phyloP scores from a whole-genome alignment of 208 protist genomes.

The Crithidia mellificae region DNA sequence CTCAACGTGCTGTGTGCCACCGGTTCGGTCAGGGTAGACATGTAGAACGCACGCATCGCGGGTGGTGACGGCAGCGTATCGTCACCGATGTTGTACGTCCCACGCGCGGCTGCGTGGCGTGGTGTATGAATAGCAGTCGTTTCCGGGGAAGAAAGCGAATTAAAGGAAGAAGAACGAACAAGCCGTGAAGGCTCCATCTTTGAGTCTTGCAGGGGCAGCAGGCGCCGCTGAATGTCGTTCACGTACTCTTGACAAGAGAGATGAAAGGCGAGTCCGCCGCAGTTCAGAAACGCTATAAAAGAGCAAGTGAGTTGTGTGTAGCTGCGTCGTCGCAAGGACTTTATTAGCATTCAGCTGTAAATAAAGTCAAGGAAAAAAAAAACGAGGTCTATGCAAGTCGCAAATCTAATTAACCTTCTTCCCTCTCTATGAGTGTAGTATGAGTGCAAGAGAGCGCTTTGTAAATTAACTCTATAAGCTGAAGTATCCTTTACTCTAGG shows the following conservation, averaged over 20 bases:
- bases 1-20: background rate
- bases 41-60: background rate
- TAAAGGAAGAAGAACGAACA: too few relatives aligned
- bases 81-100: background rate
- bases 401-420: background rate
- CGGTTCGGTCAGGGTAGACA: background rate
- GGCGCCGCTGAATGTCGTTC: background rate
- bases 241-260: background rate
- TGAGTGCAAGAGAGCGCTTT: too few relatives aligned
- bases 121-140: background rate
- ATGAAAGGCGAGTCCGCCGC: background rate
- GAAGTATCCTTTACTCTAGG: too few relatives aligned
- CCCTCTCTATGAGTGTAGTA: too few relatives aligned
- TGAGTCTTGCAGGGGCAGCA: background rate
- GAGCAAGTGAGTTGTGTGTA: background rate
- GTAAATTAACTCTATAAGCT: too few relatives aligned
- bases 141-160: too few relatives aligned
- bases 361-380: background rate
- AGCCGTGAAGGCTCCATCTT: background rate
- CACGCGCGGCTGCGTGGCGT: background rate
- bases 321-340: background rate
- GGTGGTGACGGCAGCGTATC: slow-evolving; percentile 25
- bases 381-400: background rate
- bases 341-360: too few relatives aligned
- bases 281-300: background rate